These are phyloP conservation scores for Atalantia buxifolia DNA, from an alignment of 345 rosid species.

Conservation along the genomic window DNA sequence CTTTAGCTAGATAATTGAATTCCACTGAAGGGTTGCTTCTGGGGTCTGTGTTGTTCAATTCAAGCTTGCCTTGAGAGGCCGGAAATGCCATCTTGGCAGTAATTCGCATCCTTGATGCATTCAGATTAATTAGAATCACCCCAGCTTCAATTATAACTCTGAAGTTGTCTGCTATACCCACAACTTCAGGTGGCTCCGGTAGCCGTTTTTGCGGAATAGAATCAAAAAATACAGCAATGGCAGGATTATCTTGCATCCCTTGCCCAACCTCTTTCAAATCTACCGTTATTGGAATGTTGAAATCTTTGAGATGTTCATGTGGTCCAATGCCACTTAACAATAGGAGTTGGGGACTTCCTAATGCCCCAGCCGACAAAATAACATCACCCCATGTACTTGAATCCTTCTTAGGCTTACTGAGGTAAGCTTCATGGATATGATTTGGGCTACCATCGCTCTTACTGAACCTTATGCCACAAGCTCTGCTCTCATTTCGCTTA, in stretches of 20 bases:
- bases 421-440: conserved; percentile 47
- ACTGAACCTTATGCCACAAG: conserved; percentile 52
- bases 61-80: conserved; percentile 59
- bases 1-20: conserved; percentile 60
- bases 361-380: conserved; percentile 68
- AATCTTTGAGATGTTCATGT: conserved; percentile 35
- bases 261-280: conserved; percentile 48
- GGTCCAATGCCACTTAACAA: conserved; percentile 73
- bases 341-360: conserved; percentile 77
- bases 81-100: conserved; percentile 67
- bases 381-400: conserved; percentile 42
- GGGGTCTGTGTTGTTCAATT: conserved; percentile 46
- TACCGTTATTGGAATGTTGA: conserved; percentile 38
- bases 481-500: conserved; percentile 32
- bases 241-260: conserved; percentile 64
- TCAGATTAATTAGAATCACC: conserved; percentile 40
- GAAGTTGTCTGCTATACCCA: conserved; percentile 51
- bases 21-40: conserved; percentile 60
- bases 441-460: conserved; percentile 44
- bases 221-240: conserved; percentile 41
- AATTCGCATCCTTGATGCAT: conserved; percentile 49
- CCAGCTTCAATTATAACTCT: conserved; percentile 55
- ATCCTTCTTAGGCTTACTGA: conserved; percentile 34
- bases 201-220: conserved; percentile 36
- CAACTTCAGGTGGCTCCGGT: conserved; percentile 66